Percentiles rank a stretch among this genome's conserved stretches.
phyloP scores from a whole-genome alignment of 768 basidiomycete species.

The Tricholoma flavovirens region DNA sequence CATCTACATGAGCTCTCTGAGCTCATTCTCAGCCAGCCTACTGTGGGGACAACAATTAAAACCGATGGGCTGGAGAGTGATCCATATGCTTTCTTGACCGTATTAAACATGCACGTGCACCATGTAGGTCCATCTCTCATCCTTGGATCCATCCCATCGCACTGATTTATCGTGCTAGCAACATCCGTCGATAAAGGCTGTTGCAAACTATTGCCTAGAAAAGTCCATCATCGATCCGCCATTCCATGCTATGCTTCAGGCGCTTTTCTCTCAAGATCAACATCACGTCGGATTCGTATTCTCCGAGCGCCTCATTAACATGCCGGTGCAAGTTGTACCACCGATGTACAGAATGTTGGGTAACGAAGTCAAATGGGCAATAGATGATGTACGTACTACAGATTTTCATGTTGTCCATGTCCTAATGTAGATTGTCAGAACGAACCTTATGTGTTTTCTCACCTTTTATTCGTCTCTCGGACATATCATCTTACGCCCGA shows the following conservation, averaged over 20 bases:
- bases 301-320: conserved; percentile 87
- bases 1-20: conserved; percentile 73
- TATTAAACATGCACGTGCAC: conserved; percentile 69
- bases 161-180: conserved; percentile 37
- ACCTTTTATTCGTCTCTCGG: conserved; percentile 72
- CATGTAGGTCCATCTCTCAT: conserved; percentile 34
- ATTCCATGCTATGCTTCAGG: conserved; percentile 49
- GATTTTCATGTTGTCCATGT: not conserved
- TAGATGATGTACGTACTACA: conserved; percentile 47
- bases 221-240: conserved; percentile 46
- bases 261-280: conserved; percentile 44
- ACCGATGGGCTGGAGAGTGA: conserved; percentile 86
- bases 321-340: conserved; percentile 90
- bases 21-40: conserved; percentile 67
- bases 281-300: conserved; percentile 77
- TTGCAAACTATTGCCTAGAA: conserved; percentile 63
- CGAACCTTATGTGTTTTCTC: conserved; percentile 64
- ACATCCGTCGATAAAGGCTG: conserved; percentile 60
- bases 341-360: conserved; percentile 89
- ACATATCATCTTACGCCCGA: conserved; percentile 69
- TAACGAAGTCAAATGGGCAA: conserved; percentile 74
- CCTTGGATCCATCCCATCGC: not conserved
- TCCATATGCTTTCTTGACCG: conserved; percentile 83
- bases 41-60: conserved; percentile 86
- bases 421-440: conserved; percentile 26